Evolutionary conservation across 192 early-diverging fungal species (phyloP).

Genomic region (Haplosporangium gracile): DNA sequence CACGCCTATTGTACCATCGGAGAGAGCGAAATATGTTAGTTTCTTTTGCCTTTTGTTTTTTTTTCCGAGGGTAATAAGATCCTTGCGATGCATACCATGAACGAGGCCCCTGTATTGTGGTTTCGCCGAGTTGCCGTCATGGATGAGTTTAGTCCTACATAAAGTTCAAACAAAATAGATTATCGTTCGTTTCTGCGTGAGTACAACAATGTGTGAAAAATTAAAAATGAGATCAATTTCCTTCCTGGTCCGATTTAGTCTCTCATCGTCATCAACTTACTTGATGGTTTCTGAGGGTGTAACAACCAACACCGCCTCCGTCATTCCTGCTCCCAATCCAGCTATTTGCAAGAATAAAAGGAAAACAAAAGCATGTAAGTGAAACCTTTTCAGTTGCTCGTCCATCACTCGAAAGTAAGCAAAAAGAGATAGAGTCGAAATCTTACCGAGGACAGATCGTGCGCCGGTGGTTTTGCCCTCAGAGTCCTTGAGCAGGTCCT

Average conservation of each 20-base stretch:
- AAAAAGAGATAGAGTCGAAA: background rate
- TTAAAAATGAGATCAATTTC: background rate
- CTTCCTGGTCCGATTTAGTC: background rate
- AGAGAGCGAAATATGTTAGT: background rate
- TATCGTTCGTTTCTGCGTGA: background rate
- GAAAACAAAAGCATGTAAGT: background rate
- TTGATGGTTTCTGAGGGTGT: constrained; percentile 97
- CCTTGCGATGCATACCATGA: constrained; percentile 66
- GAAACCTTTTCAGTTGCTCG: background rate
- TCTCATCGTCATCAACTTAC: constrained; percentile 46
- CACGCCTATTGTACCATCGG: constrained; percentile 39
- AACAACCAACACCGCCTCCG: constrained; percentile 90
- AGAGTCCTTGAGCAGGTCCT: constrained; percentile 74
- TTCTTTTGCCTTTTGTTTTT: background rate
- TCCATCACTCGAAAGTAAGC: background rate
- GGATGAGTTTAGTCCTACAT: constrained; percentile 90
- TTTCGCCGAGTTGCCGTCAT: constrained; percentile 81
- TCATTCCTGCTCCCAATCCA: constrained; percentile 88
- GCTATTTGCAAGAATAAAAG: constrained; percentile 54
- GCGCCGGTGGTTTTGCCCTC: constrained; percentile 78
- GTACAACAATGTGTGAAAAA: background rate
- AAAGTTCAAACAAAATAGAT: background rate
- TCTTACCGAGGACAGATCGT: constrained; percentile 70
- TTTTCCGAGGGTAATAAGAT: background rate
- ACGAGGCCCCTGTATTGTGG: constrained; percentile 85